Percentiles rank a stretch among this genome's conserved stretches.
Evolutionary conservation across 2,329 filamentous ascomycete genomes (phyloP).

Genomic region (Cadophora luteo-olivacea): DNA sequence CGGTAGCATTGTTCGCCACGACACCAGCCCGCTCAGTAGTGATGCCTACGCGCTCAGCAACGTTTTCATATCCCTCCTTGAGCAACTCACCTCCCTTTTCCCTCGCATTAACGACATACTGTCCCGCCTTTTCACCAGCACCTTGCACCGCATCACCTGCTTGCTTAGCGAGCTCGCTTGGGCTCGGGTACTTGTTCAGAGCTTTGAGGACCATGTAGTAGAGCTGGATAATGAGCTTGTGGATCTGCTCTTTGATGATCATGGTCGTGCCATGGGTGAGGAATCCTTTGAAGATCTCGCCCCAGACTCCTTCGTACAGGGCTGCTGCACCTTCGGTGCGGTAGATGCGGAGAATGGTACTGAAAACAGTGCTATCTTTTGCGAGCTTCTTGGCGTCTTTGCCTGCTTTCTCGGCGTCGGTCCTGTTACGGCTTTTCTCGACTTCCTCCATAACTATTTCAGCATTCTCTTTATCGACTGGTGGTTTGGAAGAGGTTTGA

Average conservation of each 20-base stretch:
- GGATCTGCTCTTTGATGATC: slow-evolving; percentile 81
- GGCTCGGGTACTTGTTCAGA: slow-evolving; percentile 51
- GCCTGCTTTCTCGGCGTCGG: slow-evolving; percentile 37
- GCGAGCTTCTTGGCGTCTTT: slow-evolving; percentile 35
- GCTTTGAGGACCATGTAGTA: slow-evolving; percentile 70
- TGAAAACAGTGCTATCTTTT: slow-evolving; percentile 62
- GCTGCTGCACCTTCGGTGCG: slow-evolving; percentile 70
- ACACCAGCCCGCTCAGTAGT: slow-evolving; percentile 35
- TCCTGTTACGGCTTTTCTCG: slow-evolving; percentile 43
- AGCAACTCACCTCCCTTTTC: slow-evolving; percentile 25
- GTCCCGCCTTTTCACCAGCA: slow-evolving; percentile 26
- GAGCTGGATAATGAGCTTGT: slow-evolving; percentile 71
- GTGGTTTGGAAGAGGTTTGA: slow-evolving; percentile 62
- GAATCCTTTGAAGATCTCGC: slow-evolving; percentile 82
- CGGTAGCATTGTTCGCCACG: slow-evolving; percentile 29
- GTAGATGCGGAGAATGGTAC: slow-evolving; percentile 63
- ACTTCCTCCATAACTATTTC: slow-evolving; percentile 43
- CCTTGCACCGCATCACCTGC: slow-evolving; percentile 44
- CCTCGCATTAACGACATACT: slow-evolving; percentile 27
- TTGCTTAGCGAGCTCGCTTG: slow-evolving; percentile 48
- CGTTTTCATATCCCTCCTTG: slow-evolving; percentile 30
- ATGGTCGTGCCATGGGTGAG: slow-evolving; percentile 87
- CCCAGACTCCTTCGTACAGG: slow-evolving; percentile 77
- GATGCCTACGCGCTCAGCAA: slow-evolving; percentile 30
- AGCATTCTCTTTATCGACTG: slow-evolving; percentile 41